Evolutionary conservation across 2,329 filamentous ascomycete species (phyloP).

Genomic region (Calonectria pseudoturangicola): DNA sequence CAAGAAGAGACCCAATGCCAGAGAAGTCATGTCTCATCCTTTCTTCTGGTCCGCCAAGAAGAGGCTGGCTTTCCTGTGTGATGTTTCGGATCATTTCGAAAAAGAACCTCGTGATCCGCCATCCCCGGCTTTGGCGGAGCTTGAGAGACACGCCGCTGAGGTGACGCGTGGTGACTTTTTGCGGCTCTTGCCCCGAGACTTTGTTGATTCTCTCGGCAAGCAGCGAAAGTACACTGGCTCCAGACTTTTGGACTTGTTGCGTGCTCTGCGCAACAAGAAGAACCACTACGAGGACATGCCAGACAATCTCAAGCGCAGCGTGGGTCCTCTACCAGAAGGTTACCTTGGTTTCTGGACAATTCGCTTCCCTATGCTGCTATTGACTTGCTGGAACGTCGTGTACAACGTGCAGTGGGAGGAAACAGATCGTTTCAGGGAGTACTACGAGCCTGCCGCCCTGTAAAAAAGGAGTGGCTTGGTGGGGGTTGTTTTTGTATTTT

Average conservation of each 20-base stretch:
- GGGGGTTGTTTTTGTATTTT: background rate
- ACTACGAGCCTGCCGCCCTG: conserved; percentile 74
- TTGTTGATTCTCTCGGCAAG: conserved; percentile 92
- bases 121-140: conserved; percentile 77
- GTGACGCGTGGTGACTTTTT: conserved; percentile 86
- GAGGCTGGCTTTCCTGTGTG: conserved; percentile 92
- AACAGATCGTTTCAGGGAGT: conserved; percentile 81
- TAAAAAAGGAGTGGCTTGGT: conserved; percentile 36
- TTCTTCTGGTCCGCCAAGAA: conserved; percentile 98
- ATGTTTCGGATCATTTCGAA: conserved; percentile 97
- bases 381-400: conserved; percentile 86
- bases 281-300: conserved; percentile 99
- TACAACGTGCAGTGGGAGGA: conserved; percentile 78
- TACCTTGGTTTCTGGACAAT: conserved; percentile 90
- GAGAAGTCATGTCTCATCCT: conserved; percentile 90
- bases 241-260: conserved; percentile 88
- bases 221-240: conserved; percentile 95
- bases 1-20: conserved; percentile 79
- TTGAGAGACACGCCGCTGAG: conserved; percentile 71
- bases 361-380: conserved; percentile 85
- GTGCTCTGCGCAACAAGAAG: conserved; percentile 94
- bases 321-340: conserved; percentile 85
- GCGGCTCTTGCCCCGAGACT: conserved; percentile 82
- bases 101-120: conserved; percentile 91
- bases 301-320: conserved; percentile 80